Evolutionary conservation across 1,284 basidiomycete genomes (phyloP).

Genomic region (Golubevia pallescens): DNA sequence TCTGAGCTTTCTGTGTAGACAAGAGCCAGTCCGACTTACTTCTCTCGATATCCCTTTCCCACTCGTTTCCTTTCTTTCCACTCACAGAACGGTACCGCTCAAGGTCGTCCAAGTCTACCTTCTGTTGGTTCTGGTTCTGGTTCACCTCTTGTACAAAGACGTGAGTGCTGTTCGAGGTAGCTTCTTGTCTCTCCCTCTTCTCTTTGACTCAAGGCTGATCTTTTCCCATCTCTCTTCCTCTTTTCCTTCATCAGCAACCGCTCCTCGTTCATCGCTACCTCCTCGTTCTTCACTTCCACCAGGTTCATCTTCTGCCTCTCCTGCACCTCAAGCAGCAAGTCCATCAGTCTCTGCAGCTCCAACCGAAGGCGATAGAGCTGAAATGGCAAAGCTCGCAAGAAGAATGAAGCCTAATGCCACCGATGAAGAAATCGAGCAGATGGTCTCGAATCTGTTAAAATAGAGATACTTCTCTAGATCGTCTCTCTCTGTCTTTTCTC

Average conservation of each 20-base stretch:
- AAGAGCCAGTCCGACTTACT: too few species aligned
- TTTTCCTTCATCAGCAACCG: neutral
- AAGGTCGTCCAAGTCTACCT: neutral
- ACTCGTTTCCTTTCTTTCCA: neutral
- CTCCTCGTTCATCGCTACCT: conserved; percentile 6
- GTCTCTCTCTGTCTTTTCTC: too few species aligned
- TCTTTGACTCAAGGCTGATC: neutral
- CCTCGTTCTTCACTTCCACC: conserved; percentile 15
- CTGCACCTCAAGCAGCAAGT: conserved; percentile 11
- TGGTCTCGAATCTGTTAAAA: conserved; percentile 12
- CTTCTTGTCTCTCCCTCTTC: neutral
- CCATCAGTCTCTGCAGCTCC: neutral
- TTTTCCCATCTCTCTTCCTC: neutral
- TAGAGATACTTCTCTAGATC: neutral
- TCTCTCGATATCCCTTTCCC: too few species aligned
- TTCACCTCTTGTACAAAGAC: too few species aligned
- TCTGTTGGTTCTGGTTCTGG: neutral
- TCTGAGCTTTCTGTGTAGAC: too few species aligned
- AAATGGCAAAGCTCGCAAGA: conserved; percentile 27
- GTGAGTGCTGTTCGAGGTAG: neutral
- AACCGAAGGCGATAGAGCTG: conserved; percentile 4
- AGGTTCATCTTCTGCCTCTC: conserved; percentile 14
- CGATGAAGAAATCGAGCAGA: conserved; percentile 30
- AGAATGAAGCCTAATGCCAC: conserved; percentile 34
- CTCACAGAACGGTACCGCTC: neutral